These are phyloP conservation scores for Linum trigynum DNA, from an alignment of 345 rosid species.

Conservation along the genomic window DNA sequence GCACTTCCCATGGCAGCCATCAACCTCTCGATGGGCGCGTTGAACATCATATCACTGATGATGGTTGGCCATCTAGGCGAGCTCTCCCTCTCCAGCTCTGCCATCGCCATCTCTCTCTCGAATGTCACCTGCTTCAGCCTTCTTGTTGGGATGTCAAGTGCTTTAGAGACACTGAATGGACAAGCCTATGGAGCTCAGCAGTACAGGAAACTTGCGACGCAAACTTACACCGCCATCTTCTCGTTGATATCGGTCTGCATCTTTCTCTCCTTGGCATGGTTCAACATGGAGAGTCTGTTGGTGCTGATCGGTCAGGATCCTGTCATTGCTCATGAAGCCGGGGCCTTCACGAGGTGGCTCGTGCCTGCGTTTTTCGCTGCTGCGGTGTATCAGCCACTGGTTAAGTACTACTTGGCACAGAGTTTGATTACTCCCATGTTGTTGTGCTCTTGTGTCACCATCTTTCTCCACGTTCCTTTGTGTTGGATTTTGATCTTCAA, in stretches of 20 bases:
- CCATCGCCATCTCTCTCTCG: conserved; percentile 14
- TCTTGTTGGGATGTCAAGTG: conserved; percentile 21
- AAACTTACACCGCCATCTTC: conserved; percentile 15
- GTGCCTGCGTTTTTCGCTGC: conserved; percentile 16
- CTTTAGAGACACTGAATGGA: conserved; percentile 16
- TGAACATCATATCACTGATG: conserved; percentile 10
- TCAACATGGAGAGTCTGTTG: conserved; percentile 16
- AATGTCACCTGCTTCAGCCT: conserved; percentile 15
- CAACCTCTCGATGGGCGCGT: background rate
- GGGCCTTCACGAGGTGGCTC: conserved; percentile 11
- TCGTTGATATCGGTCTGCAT: conserved; percentile 8
- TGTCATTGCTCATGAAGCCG: conserved; percentile 16
- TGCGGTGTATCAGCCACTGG: conserved; percentile 17
- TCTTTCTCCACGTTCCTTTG: conserved; percentile 19
- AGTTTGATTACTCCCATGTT: conserved; percentile 19
- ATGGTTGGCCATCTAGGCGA: conserved; percentile 17
- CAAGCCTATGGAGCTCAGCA: conserved; percentile 22
- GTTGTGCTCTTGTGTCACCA: conserved; percentile 7
- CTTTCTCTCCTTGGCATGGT: conserved; percentile 9
- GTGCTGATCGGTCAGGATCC: conserved; percentile 16
- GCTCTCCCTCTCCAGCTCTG: conserved; percentile 10
- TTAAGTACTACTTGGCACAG: conserved; percentile 16
- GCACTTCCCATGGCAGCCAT: conserved; percentile 16
- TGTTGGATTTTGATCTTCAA: conserved; percentile 20
- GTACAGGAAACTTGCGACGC: conserved; percentile 15